A percentile compares a stretch with the other conserved stretches of the same genome.
These are phyloP conservation scores for Hymenoscyphus scutula DNA, from an alignment of 2,329 filamentous ascomycete genomes.

Conservation along the genomic window DNA sequence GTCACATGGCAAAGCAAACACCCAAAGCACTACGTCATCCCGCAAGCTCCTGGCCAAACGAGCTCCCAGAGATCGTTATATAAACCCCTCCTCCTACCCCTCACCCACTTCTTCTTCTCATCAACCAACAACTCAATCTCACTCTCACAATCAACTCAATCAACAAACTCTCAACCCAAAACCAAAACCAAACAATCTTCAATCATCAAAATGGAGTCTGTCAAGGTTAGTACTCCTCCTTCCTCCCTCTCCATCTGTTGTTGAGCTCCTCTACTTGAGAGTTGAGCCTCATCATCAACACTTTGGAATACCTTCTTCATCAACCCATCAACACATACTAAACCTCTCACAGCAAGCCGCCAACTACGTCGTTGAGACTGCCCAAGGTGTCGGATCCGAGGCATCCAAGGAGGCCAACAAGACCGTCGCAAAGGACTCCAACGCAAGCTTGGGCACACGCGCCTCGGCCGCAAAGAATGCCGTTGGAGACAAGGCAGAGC, in stretches of 20 bases:
- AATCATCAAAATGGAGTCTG: conserved; percentile 38
- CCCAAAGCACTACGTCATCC: too few species aligned
- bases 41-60: background rate
- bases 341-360: conserved; percentile 43
- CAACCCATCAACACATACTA: background rate
- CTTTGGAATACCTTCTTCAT: background rate
- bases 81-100: conserved; percentile 17
- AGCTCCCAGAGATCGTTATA: conserved; percentile 14
- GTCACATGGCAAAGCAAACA: too few species aligned
- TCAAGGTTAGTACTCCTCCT: conserved; percentile 32
- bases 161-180: conserved; percentile 20
- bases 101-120: conserved; percentile 11
- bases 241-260: background rate
- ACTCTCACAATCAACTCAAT: conserved; percentile 18
- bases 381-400: conserved; percentile 47
- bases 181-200: conserved; percentile 21
- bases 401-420: conserved; percentile 60
- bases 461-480: conserved; percentile 52
- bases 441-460: conserved; percentile 45
- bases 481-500: conserved; percentile 50
- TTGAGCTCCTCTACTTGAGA: background rate
- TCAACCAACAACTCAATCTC: background rate
- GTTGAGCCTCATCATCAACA: background rate
- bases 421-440: conserved; percentile 50
- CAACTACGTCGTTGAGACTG: conserved; percentile 56